Percentiles rank a stretch among this genome's conserved stretches.
Evolutionary conservation across 164 flowering plant species (phyloP).

Genomic region (Vitis rotundifolia): DNA sequence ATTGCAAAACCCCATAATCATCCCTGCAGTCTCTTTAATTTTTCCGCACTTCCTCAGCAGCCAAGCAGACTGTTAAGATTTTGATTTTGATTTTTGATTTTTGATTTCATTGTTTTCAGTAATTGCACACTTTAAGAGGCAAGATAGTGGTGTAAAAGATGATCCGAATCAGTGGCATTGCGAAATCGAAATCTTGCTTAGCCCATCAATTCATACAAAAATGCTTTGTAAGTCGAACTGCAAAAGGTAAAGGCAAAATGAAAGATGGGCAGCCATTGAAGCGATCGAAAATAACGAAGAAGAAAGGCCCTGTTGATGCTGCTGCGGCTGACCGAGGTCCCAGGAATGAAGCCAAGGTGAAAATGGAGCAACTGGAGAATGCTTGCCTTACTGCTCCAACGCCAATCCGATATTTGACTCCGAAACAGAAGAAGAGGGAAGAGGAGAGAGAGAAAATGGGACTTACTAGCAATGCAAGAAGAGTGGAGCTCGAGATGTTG

Average conservation of each 20-base stretch:
- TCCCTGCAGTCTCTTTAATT: too few relatives aligned
- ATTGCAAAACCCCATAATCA: too few relatives aligned
- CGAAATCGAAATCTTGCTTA: constrained; percentile 20
- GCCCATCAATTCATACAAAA: constrained; percentile 40
- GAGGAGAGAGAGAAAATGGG: constrained; percentile 83
- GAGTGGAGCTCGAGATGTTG: constrained; percentile 54
- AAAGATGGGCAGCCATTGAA: constrained; percentile 54
- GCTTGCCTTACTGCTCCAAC: constrained; percentile 64
- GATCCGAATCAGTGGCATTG: constrained; percentile 18
- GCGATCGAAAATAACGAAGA: constrained; percentile 51
- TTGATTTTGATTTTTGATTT: too few relatives aligned
- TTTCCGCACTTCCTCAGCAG: too few relatives aligned
- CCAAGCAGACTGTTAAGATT: too few relatives aligned
- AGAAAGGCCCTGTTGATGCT: constrained; percentile 31
- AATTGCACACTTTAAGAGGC: background rate
- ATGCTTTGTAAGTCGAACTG: constrained; percentile 78
- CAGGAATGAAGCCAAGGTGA: constrained; percentile 14
- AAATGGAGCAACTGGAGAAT: constrained; percentile 42
- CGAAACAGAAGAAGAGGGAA: constrained; percentile 57
- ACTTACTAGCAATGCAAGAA: constrained; percentile 61
- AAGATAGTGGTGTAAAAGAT: constrained; percentile 5
- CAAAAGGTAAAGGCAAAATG: constrained; percentile 74
- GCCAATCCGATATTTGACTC: constrained; percentile 56
- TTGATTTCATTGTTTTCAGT: too few relatives aligned
- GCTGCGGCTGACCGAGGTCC: constrained; percentile 12